A percentile compares a stretch with the other conserved stretches of the same genome.
Evolutionary conservation across 108 stramenopile species (phyloP).

Genomic region (Cyclotella cryptica): DNA sequence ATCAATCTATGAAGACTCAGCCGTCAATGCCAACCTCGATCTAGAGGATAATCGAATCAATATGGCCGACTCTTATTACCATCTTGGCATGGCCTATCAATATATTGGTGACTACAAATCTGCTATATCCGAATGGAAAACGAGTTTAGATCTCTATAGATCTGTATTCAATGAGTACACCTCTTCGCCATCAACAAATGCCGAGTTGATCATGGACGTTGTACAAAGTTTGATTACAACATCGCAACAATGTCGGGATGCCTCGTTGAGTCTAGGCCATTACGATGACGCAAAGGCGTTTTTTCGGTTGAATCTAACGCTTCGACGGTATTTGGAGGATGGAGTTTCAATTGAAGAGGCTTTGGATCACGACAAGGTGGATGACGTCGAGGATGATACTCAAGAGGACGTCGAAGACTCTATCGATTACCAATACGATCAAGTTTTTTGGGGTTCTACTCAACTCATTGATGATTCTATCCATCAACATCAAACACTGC

Average conservation of each 20-base stretch:
- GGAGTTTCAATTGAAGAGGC: slow-evolving; percentile 4
- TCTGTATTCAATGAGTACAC: neutral
- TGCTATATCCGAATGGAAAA: slow-evolving; percentile 6
- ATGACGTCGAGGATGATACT: neutral
- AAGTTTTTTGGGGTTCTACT: neutral
- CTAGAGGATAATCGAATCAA: neutral
- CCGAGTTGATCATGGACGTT: neutral
- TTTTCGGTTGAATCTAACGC: neutral
- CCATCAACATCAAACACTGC: neutral
- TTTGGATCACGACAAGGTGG: neutral
- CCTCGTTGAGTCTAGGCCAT: neutral
- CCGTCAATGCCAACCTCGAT: neutral
- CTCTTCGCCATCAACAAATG: neutral
- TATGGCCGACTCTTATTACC: slow-evolving; percentile 4
- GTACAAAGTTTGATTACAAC: slow-evolving; percentile 5
- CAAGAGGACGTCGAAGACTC: neutral
- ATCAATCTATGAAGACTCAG: neutral
- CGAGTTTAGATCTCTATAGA: slow-evolving; percentile 3
- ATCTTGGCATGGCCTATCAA: slow-evolving; percentile 8
- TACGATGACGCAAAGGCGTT: neutral
- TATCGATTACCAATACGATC: neutral
- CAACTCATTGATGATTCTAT: neutral
- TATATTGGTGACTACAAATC: neutral
- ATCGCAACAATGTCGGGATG: neutral
- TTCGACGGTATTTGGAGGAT: neutral